Evolutionary conservation across 208 protist species (phyloP).

Genomic region (Naegleria fowleri): DNA sequence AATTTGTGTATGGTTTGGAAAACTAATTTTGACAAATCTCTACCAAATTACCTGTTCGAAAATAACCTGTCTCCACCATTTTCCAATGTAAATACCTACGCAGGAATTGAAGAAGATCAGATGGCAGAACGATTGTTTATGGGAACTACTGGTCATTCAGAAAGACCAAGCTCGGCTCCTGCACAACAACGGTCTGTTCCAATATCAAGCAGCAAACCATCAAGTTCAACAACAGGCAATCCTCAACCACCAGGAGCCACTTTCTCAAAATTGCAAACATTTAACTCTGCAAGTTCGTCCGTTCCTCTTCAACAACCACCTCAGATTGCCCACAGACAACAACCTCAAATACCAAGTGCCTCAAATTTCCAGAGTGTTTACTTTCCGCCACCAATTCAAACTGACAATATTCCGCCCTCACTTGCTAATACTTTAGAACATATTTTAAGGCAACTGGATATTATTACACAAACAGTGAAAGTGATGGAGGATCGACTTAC

Average conservation of each 20-base stretch:
- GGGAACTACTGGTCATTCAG: background rate
- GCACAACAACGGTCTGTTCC: background rate
- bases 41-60: background rate
- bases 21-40: constrained; percentile 20
- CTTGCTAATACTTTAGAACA: constrained; percentile 21
- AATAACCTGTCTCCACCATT: background rate
- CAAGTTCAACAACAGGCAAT: background rate
- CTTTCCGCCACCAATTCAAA: constrained; percentile 18
- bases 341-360: background rate
- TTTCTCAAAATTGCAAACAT: background rate
- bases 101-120: background rate
- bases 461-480: constrained; percentile 29
- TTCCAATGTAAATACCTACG: background rate
- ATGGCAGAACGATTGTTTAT: background rate
- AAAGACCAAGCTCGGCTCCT: background rate
- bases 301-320: background rate
- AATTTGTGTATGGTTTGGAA: constrained; percentile 70
- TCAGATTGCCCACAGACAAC: background rate
- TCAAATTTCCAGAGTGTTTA: background rate
- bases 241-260: background rate
- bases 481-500: constrained; percentile 29
- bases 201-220: background rate
- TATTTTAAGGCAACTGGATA: constrained; percentile 29
- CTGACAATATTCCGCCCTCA: background rate
- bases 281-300: background rate